A percentile compares a stretch with the other conserved stretches of the same genome.
phyloP scores from a whole-genome alignment of 805 yeast species.

The Kazachstania viticola region DNA sequence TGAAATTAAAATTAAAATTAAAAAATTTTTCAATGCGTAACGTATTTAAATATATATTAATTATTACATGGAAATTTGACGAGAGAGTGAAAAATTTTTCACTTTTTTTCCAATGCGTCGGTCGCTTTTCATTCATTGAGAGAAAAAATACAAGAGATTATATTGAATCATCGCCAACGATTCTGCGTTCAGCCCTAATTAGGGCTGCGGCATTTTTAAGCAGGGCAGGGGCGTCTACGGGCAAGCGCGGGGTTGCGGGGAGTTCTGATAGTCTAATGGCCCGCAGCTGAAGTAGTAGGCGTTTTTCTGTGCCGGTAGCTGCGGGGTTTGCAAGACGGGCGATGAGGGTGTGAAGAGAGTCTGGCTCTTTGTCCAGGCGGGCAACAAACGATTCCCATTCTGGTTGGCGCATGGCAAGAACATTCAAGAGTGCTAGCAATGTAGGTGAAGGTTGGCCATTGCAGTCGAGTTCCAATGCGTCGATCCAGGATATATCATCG shows the following conservation, averaged over 20 bases:
- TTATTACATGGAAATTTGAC: not conserved
- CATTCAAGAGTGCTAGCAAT: conserved; percentile 33
- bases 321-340: conserved; percentile 1
- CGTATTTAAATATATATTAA: too few relatives aligned
- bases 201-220: too few relatives aligned
- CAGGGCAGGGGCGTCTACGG: too few relatives aligned
- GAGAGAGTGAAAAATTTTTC: not conserved
- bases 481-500: conserved; percentile 26
- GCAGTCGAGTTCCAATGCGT: conserved; percentile 29
- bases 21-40: too few relatives aligned
- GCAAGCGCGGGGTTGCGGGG: too few relatives aligned
- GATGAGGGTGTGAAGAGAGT: not conserved
- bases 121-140: too few relatives aligned
- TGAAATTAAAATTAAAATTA: too few relatives aligned
- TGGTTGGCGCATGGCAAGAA: conserved; percentile 23
- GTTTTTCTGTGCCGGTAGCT: not conserved
- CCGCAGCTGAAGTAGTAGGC: not conserved
- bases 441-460: conserved; percentile 36
- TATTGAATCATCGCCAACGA: too few relatives aligned
- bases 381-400: conserved; percentile 18
- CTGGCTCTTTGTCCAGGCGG: not conserved
- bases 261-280: too few relatives aligned
- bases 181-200: too few relatives aligned
- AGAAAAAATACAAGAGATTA: too few relatives aligned
- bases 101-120: too few relatives aligned